These are phyloP conservation scores for Oidiodendron maius DNA, from an alignment of 495 filamentous ascomycete species.

Conservation along the genomic window DNA sequence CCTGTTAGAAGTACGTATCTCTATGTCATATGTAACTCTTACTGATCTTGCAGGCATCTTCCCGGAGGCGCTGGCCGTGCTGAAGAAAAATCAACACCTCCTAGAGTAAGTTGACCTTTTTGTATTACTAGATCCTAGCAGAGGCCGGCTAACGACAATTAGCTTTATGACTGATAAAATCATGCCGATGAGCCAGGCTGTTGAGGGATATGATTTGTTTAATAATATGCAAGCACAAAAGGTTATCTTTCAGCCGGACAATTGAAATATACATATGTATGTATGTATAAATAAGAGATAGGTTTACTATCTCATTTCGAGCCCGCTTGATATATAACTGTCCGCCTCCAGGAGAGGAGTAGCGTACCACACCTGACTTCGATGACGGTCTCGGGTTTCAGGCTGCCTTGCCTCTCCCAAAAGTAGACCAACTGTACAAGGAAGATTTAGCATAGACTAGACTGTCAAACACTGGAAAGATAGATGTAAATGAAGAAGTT, in stretches of 20 bases:
- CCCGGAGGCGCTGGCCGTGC: slow-evolving; percentile 64
- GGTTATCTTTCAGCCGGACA: slow-evolving; percentile 48
- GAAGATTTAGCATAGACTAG: too few species aligned
- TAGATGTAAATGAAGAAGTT: too few species aligned
- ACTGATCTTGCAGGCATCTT: slow-evolving; percentile 42
- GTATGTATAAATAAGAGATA: too few species aligned
- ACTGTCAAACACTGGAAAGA: too few species aligned
- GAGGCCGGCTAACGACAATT: slow-evolving; percentile 5
- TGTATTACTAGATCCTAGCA: neutral
- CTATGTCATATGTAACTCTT: neutral
- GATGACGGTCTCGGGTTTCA: too few species aligned
- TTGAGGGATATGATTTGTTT: slow-evolving; percentile 87
- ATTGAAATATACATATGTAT: too few species aligned
- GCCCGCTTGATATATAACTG: too few species aligned
- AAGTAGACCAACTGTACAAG: too few species aligned
- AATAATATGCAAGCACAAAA: slow-evolving; percentile 93
- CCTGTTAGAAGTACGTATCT: slow-evolving; percentile 63
- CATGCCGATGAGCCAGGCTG: slow-evolving; percentile 79
- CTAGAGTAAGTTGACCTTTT: slow-evolving; percentile 57
- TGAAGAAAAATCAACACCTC: slow-evolving; percentile 77
- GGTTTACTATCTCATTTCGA: too few species aligned
- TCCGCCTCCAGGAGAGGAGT: too few species aligned
- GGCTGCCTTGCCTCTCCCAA: too few species aligned
- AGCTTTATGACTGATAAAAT: slow-evolving; percentile 94
- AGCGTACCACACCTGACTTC: too few species aligned